Evolutionary conservation across 2,329 filamentous ascomycete species (phyloP), one percentile per base, ranked within the genome.

Genomic region (Penicillium sp.): DNA sequence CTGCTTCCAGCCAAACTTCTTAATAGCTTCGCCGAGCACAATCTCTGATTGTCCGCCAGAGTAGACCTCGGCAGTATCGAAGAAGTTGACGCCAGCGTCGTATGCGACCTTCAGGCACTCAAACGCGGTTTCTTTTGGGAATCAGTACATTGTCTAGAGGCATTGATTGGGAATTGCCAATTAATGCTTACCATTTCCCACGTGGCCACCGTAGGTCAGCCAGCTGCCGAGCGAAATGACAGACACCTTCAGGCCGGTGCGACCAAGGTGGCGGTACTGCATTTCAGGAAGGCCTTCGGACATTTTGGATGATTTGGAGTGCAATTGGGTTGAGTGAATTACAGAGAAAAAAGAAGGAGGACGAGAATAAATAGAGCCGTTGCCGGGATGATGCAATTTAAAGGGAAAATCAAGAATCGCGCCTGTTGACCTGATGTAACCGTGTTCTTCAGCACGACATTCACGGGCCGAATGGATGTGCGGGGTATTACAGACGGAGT

Each of bases 181-280:
- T 42, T 28, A 15, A 12, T 17, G 4, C 53, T 8, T 78, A 87
- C 87, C 85, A 71, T 86, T 84, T 57, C 88, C 86, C 34, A 91
- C 86, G 66, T 90, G 87, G 17, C 88, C 89, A 55, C 90, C 90
- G 65, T 90, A 91, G 0, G 90, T 92, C 54, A 92, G 69, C 77
- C 76, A 79, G 57, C 77, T 78, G 35, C 79, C 90, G 2, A 92
- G 81, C 1, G 87, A 88, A 63, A 92, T 88, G 48, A 86, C 83
- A 31, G 89, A 92, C 37, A 92, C 88, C 73, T 91, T 86, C 17
- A 92, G 82, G 55, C 90, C 89, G 15, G 88, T 89, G 41, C 84
- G 84, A 69, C 90, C 89, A 7, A 91, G 82, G 76, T 86, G 87
- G 66, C 89, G 86, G 76, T 91, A 91, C 69, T 88, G 63, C 67